A percentile compares a stretch with the other conserved stretches of the same genome.
phyloP scores from a whole-genome alignment of 805 yeast species.

The Kodamaea hsintzibuensis region DNA sequence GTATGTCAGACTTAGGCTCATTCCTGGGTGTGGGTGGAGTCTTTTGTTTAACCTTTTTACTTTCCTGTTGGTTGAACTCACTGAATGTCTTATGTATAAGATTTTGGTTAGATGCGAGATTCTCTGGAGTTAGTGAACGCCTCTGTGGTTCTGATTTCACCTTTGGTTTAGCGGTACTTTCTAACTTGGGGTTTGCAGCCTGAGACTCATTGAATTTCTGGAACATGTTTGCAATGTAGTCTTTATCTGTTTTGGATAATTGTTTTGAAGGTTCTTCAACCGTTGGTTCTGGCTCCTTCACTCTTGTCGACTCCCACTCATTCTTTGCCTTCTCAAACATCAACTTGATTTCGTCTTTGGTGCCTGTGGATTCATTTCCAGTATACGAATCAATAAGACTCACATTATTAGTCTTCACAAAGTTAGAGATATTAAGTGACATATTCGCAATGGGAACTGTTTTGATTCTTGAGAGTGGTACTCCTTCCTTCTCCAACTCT shows the following conservation, averaged over 20 bases:
- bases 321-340: conserved; percentile 16
- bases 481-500: conserved; percentile 18
- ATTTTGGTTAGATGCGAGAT: not conserved
- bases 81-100: conserved; percentile 5
- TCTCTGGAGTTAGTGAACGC: conserved; percentile 5
- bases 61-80: not conserved
- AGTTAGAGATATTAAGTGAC: conserved; percentile 53
- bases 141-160: not conserved
- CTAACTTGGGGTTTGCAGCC: not conserved
- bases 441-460: conserved; percentile 49
- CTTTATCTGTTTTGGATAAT: conserved; percentile 16
- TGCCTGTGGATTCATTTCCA: conserved; percentile 1
- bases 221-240: conserved; percentile 27
- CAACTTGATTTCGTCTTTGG: conserved; percentile 14
- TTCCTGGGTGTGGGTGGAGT: not conserved
- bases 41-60: not conserved
- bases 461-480: conserved; percentile 18
- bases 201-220: conserved; percentile 13
- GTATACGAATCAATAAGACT: conserved; percentile 35
- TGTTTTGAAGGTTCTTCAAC: not conserved
- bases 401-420: conserved; percentile 44
- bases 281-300: not conserved
- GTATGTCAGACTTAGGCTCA: conserved; percentile 9
- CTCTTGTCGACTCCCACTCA: not conserved
- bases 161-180: not conserved